Evolutionary conservation across 1,284 basidiomycete species (phyloP).

Genomic region (Coniophora puteana): DNA sequence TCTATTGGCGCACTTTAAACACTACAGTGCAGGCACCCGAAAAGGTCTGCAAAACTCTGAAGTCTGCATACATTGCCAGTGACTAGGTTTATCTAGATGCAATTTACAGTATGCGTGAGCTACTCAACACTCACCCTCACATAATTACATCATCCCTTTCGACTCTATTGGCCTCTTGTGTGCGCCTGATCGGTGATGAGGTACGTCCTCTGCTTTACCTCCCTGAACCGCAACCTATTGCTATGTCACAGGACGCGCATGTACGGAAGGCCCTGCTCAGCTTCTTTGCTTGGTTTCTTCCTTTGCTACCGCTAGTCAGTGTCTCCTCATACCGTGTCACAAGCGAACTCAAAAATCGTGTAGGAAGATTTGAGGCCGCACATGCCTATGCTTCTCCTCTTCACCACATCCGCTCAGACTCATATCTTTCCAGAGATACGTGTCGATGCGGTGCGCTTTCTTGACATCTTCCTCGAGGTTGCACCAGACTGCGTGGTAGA

Average conservation of each 20-base stretch:
- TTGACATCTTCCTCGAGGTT: slow-evolving; percentile 75
- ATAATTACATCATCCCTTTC: slow-evolving; percentile 58
- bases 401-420: slow-evolving; percentile 87
- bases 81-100: slow-evolving; percentile 53
- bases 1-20: slow-evolving; percentile 76
- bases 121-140: slow-evolving; percentile 65
- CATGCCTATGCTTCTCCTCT: slow-evolving; percentile 72
- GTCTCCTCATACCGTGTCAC: not conserved
- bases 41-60: slow-evolving; percentile 46
- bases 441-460: slow-evolving; percentile 82
- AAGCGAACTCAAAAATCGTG: slow-evolving; percentile 1
- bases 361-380: slow-evolving; percentile 72
- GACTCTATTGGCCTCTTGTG: slow-evolving; percentile 62
- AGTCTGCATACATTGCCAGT: not conserved
- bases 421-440: slow-evolving; percentile 95
- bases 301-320: slow-evolving; percentile 57
- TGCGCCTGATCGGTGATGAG: slow-evolving; percentile 79
- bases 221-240: not conserved
- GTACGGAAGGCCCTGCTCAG: slow-evolving; percentile 60
- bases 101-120: slow-evolving; percentile 77
- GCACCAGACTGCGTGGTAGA: slow-evolving; percentile 67
- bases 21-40: slow-evolving; percentile 76
- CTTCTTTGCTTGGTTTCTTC: slow-evolving; percentile 72
- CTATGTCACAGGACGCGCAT: slow-evolving; percentile 47
- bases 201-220: slow-evolving; percentile 33